Conservation (phyloP, 1,284 basidiomycete species). For the Vanrija humicola region DNA sequence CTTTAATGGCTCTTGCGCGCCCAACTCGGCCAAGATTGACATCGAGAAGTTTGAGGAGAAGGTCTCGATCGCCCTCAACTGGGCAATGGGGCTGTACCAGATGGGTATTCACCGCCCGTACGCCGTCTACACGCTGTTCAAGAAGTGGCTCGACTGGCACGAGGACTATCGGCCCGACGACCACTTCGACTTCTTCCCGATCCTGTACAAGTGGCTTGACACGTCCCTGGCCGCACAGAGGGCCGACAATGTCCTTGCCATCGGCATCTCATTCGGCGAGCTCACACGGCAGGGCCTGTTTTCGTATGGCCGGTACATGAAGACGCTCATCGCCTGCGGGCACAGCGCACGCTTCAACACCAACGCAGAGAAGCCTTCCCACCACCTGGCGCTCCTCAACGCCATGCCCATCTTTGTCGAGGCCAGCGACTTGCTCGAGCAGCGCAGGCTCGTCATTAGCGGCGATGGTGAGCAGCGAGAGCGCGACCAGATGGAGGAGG, state of each 20-base stretch:
- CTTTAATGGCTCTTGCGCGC: conserved; percentile 53
- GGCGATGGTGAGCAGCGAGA: conserved; percentile 33
- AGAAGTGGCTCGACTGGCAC: conserved; percentile 59
- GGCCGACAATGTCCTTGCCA: conserved; percentile 57
- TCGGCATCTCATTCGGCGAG: conserved; percentile 73
- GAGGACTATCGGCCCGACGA: conserved; percentile 19
- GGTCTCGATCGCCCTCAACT: conserved; percentile 74
- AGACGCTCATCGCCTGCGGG: conserved; percentile 76
- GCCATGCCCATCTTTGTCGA: conserved; percentile 45
- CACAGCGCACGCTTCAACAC: conserved; percentile 28
- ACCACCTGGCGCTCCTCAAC: conserved; percentile 38
- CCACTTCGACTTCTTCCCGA: conserved; percentile 40
- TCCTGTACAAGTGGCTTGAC: conserved; percentile 80
- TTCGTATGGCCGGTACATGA: conserved; percentile 78
- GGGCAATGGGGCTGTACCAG: conserved; percentile 78
- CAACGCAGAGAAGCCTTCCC: conserved; percentile 14
- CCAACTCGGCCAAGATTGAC: conserved; percentile 50
- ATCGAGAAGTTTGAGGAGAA: conserved; percentile 53
- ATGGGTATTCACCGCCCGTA: conserved; percentile 81
- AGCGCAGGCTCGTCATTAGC: conserved; percentile 37
- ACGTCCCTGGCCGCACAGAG: conserved; percentile 61
- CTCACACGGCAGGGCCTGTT: conserved; percentile 71
- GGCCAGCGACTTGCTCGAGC: conserved; percentile 38
- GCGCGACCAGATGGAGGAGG: conserved; percentile 32
- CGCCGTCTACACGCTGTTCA: conserved; percentile 70